Evolutionary conservation across 352 stramenopile species (phyloP), one percentile per base, ranked within the genome.

Genomic region (Pythium scleroteichum): DNA sequence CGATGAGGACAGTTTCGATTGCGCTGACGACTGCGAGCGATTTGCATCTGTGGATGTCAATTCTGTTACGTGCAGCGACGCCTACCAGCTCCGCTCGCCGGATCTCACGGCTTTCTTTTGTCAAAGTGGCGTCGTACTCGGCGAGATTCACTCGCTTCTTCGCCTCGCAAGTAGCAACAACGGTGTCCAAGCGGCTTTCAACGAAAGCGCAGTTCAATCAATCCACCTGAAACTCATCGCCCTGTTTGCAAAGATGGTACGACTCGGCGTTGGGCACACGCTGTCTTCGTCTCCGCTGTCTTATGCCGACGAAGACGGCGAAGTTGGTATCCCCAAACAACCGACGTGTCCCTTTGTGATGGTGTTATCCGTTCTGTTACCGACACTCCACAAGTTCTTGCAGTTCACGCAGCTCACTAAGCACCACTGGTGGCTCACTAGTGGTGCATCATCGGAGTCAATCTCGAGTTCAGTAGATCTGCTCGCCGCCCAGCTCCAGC

Each of bases 341-440:
- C 41, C 61, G 1, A 66, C 60, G 13, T 79, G 67, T 45, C 78
- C 80, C 38, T 87, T 86, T 48, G 78, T 86, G 44, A 90, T 90
- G 78, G 53, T 87, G 41, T 56, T 90, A 2, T 88, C 81, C 0
- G 76, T 86, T 39, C 14, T 86, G 12, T 19, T 87, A 32, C 78
- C 81, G 45, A 69, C 66, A 38, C 66, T 90, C 46, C 73, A 78
- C 24, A 87, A 87, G 50, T 77, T 85, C 22, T 40, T 87, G n/a
- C 52, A 68, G 5, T 90, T 70, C 70, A 72, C 80, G 23, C 32
- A 73, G 40, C 56, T 62, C 16, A 85, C 68, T 1, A 73, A 77
- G 24, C 40, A 48, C 7, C 19, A 76, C 5, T 88, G 78, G 80
- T 73, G 64, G 64, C 20, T 64, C 16, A 16, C 10, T n/a, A 33